These are phyloP conservation scores for Trichomonascaceae sp. DNA, from an alignment of 1,139 yeast genomes.

Conservation along the genomic window DNA sequence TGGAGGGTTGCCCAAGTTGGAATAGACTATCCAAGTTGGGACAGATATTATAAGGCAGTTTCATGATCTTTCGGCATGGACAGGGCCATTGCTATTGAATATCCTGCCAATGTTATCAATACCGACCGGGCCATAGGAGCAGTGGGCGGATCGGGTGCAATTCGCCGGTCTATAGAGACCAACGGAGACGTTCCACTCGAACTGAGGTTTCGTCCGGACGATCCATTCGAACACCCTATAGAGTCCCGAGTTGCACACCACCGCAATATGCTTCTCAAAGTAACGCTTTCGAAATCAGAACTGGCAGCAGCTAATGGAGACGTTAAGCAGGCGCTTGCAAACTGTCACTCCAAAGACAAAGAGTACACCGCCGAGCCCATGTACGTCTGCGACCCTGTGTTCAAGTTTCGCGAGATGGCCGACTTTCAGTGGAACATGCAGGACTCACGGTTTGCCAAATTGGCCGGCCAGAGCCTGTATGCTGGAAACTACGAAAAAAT, in stretches of 20 bases:
- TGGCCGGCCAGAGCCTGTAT: slow-evolving; percentile 30
- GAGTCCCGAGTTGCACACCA: slow-evolving; percentile 31
- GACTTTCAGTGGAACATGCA: slow-evolving; percentile 72
- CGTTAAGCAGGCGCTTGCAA: slow-evolving; percentile 38
- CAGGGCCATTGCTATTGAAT: too few relatives aligned
- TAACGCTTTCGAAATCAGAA: slow-evolving; percentile 54
- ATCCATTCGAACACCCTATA: slow-evolving; percentile 75
- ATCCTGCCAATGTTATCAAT: slow-evolving; percentile 63
- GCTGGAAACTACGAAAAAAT: slow-evolving; percentile 25
- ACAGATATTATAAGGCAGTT: too few relatives aligned
- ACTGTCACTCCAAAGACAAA: slow-evolving; percentile 21
- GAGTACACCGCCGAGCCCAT: slow-evolving; percentile 35
- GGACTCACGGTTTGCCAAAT: slow-evolving; percentile 37
- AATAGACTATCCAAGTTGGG: too few relatives aligned
- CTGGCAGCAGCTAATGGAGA: slow-evolving; percentile 36
- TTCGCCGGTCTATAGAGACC: slow-evolving; percentile 25
- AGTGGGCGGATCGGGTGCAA: slow-evolving; percentile 58
- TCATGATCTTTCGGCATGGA: too few relatives aligned
- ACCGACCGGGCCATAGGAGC: slow-evolving; percentile 49
- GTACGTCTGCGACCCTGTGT: background rate
- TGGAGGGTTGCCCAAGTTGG: too few relatives aligned
- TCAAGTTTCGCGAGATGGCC: slow-evolving; percentile 39
- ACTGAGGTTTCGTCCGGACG: slow-evolving; percentile 47
- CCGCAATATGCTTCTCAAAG: slow-evolving; percentile 56
- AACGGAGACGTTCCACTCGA: slow-evolving; percentile 37